phyloP scores from a whole-genome alignment of 768 basidiomycete genomes.

The Phaeolepiota aurea region DNA sequence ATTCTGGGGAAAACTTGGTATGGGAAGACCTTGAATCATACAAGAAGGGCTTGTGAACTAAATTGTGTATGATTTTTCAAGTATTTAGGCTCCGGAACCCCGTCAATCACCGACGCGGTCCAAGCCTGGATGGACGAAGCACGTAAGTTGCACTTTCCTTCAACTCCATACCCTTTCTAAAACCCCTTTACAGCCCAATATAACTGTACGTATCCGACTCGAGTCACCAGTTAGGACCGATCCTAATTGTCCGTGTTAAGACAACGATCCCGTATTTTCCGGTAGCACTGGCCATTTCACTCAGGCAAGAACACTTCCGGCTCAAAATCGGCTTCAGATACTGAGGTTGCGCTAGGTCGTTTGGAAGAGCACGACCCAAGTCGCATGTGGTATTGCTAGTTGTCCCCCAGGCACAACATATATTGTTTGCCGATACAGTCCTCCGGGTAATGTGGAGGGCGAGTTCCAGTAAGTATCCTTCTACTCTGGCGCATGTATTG shows the following conservation, averaged over 20 bases:
- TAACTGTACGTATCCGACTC: slow-evolving; percentile 11
- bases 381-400: slow-evolving; percentile 34
- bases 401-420: slow-evolving; percentile 25
- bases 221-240: not conserved
- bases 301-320: slow-evolving; percentile 10
- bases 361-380: slow-evolving; percentile 41
- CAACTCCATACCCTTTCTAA: not conserved
- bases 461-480: slow-evolving; percentile 17
- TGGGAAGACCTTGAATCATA: not conserved
- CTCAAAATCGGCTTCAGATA: not conserved
- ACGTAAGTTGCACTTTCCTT: slow-evolving; percentile 10
- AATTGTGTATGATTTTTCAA: not conserved
- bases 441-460: slow-evolving; percentile 17
- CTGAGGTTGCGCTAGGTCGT: slow-evolving; percentile 33
- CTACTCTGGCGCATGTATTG: no score
- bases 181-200: slow-evolving; percentile 11
- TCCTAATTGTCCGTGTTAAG: slow-evolving; percentile 6
- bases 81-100: slow-evolving; percentile 10
- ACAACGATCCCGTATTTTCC: slow-evolving; percentile 18
- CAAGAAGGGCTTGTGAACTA: not conserved
- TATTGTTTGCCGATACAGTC: slow-evolving; percentile 18
- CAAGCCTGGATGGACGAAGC: slow-evolving; percentile 20
- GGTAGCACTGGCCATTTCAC: slow-evolving; percentile 20
- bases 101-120: slow-evolving; percentile 11
- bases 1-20: slow-evolving; percentile 22